Evolutionary conservation across 2,329 filamentous ascomycete genomes (phyloP).

Genomic region (Fusarium fujikuroi): DNA sequence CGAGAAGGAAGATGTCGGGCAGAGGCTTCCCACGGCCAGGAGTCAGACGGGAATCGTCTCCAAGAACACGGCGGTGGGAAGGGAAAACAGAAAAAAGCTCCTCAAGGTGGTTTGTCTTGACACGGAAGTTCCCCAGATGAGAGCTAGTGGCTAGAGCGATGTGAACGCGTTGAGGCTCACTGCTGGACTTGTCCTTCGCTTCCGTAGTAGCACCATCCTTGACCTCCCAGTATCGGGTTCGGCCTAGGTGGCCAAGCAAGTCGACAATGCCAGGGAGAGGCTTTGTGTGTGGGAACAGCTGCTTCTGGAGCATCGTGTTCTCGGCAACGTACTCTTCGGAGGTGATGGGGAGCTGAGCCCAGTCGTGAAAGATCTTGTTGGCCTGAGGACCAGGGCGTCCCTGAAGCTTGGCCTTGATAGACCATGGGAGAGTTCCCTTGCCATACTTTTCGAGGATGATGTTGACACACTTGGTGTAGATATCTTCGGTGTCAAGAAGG

Average conservation of each 20-base stretch:
- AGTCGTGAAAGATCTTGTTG: constrained; percentile 72
- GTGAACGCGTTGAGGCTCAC: constrained; percentile 64
- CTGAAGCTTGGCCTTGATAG: constrained; percentile 87
- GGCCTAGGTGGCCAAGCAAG: constrained; percentile 70
- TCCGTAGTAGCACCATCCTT: constrained; percentile 43
- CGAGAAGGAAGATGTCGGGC: constrained; percentile 93
- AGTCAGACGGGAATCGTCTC: constrained; percentile 83
- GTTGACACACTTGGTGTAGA: constrained; percentile 87
- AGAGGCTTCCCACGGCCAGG: constrained; percentile 90
- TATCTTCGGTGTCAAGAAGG: constrained; percentile 91
- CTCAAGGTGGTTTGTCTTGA: constrained; percentile 76
- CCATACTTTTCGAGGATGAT: constrained; percentile 79
- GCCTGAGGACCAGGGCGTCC: constrained; percentile 66
- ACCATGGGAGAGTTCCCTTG: constrained; percentile 85
- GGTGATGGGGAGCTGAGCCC: constrained; percentile 86
- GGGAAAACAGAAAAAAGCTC: constrained; percentile 75
- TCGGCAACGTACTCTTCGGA: constrained; percentile 72
- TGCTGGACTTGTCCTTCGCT: constrained; percentile 23
- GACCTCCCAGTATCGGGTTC: constrained; percentile 62
- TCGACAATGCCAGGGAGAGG: constrained; percentile 81
- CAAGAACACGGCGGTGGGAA: constrained; percentile 77
- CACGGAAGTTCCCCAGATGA: constrained; percentile 74
- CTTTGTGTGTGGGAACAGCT: constrained; percentile 78
- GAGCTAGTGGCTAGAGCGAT: constrained; percentile 89
- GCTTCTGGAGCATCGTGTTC: constrained; percentile 71